These are phyloP conservation scores for Pichia sp. DNA, from an alignment of 1,139 yeast genomes.

Conservation along the genomic window DNA sequence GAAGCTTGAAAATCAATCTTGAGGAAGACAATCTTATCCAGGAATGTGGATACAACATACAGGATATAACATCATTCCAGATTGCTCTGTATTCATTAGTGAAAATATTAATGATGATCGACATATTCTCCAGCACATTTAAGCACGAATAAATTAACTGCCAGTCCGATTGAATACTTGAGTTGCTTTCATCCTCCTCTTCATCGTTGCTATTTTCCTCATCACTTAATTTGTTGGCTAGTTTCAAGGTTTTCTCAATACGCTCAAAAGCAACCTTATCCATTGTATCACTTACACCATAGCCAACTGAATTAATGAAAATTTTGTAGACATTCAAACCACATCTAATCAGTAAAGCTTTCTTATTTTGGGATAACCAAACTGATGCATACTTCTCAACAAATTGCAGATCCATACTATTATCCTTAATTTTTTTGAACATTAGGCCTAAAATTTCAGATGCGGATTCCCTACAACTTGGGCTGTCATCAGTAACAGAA, in stretches of 20 bases:
- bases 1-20: conserved; percentile 48
- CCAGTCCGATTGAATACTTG: conserved; percentile 42
- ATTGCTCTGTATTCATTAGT: conserved; percentile 26
- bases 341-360: conserved; percentile 56
- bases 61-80: conserved; percentile 48
- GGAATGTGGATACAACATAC: conserved; percentile 77
- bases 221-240: conserved; percentile 27
- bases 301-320: conserved; percentile 44
- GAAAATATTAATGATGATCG: conserved; percentile 27
- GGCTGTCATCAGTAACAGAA: conserved; percentile 66
- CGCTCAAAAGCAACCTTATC: conserved; percentile 25
- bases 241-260: conserved; percentile 22
- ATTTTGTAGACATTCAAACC: conserved; percentile 71
- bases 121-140: conserved; percentile 40
- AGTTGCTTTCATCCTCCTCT: not conserved
- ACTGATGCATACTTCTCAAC: conserved; percentile 53
- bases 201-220: conserved; percentile 23
- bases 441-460: conserved; percentile 50
- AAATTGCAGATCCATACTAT: conserved; percentile 27
- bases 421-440: conserved; percentile 38
- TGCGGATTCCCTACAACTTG: conserved; percentile 86
- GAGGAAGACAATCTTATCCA: conserved; percentile 78
- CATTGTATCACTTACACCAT: conserved; percentile 30
- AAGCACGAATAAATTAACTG: conserved; percentile 65
- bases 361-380: conserved; percentile 59